A percentile compares a stretch with the other conserved stretches of the same genome.
Conservation (phyloP, 1,284 basidiomycete species). For the Cutaneotrichosporon mucoides region DNA sequence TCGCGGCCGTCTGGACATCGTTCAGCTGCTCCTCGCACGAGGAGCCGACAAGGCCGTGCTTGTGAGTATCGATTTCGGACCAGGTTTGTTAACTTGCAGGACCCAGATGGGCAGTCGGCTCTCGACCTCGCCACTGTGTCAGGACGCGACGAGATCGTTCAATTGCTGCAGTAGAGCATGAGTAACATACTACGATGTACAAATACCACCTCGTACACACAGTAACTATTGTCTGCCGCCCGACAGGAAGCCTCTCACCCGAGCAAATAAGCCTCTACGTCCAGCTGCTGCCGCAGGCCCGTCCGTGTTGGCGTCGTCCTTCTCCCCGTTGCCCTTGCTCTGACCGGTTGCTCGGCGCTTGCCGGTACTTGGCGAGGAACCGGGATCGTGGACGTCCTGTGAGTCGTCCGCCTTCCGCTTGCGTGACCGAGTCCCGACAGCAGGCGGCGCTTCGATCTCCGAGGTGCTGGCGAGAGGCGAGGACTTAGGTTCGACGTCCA, state of each 20-base stretch:
- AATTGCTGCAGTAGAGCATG: conserved; percentile 13
- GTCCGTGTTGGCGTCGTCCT: neutral
- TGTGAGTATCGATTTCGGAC: conserved; percentile 46
- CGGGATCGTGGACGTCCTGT: neutral
- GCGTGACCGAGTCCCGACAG: neutral
- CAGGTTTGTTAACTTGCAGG: conserved; percentile 18
- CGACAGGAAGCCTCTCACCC: too few relatives aligned
- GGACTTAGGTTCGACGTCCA: neutral
- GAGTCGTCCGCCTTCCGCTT: neutral
- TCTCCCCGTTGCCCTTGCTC: neutral
- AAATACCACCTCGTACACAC: neutral
- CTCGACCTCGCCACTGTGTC: conserved; percentile 32
- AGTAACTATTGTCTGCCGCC: too few relatives aligned
- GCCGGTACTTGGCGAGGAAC: neutral
- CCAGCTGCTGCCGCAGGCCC: neutral
- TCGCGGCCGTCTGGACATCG: conserved; percentile 61
- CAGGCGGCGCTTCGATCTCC: neutral
- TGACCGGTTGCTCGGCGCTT: neutral
- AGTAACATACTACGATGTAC: neutral
- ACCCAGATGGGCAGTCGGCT: conserved; percentile 41
- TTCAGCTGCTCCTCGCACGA: conserved; percentile 59
- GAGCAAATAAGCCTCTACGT: neutral
- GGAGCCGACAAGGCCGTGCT: conserved; percentile 64
- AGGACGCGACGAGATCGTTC: conserved; percentile 27
- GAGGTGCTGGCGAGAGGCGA: neutral